Base-by-base conservation (phyloP, 2,329 filamentous ascomycete species). In the Malbranchea cinnamomea region DNA sequence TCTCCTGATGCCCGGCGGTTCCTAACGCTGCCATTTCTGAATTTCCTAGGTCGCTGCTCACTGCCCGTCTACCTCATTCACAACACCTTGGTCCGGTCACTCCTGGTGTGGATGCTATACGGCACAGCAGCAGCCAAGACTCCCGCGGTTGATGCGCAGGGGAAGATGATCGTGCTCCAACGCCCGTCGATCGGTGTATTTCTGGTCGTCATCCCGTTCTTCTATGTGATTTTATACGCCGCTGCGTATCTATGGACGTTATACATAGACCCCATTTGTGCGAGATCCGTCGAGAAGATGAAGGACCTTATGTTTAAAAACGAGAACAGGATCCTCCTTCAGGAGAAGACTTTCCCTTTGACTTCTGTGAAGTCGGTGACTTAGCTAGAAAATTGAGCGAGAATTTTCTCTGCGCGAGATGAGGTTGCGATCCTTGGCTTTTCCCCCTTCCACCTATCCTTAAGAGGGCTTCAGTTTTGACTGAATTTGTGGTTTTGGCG, bases 11-110 rank as follows among this genome's bases (percentile, higher is more conserved):
- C 39, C 3, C 34, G 39, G n/a, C 34, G 29, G 3, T 6, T 45
- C 17, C 34, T 48, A 3, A 37, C 41, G 5, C 22, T 24, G 4
- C 40, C 42, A 2, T 14, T 47, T 7, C 39, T 47, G 31, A 45
- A 42, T 21, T 49, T 44, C 35, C 30, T 49, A 5, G 46, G 46
- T 6, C 41, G 42, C 0, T 37, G 43, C 9, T 47, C 44, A 6
- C 46, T 48, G 35, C 38, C 45, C 7, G 41, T 49, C 6, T 49
- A 49, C 33, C 33, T 49, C 6, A 30, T 49, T 4, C 46, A 48
- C 36, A 42, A 44, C 20, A 40, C 40, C 1, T 26, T 48, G 3
- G 45, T 49, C 26, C 37, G 43, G n/a, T 46, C 44, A 2, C 28
- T 48, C 2, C 28, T 47, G 12, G 36, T 40, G 13, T 43, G 41